A percentile compares a stretch with the other conserved stretches of the same genome.
These are phyloP conservation scores for Cryptococcus deneoformans DNA, from an alignment of 1,284 basidiomycete genomes.

Conservation along the genomic window DNA sequence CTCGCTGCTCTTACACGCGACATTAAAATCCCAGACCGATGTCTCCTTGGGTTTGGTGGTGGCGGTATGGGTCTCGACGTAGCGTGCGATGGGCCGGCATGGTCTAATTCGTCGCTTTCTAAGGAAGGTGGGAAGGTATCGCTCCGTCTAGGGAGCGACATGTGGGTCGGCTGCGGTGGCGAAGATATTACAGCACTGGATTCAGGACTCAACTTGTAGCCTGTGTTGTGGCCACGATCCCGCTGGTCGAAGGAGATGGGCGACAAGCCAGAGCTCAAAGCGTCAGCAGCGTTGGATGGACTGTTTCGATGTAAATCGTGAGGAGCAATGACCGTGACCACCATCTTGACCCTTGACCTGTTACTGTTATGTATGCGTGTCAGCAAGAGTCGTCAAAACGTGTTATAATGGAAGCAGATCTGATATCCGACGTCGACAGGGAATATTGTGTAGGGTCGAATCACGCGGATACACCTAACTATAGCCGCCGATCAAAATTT, in stretches of 20 bases:
- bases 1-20: slow-evolving; percentile 33
- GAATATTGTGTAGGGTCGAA: no score
- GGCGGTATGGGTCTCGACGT: slow-evolving; percentile 30
- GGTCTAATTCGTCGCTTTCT: not conserved
- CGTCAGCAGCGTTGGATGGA: not conserved
- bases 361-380: no score
- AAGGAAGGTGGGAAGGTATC: not conserved
- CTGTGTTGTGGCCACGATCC: not conserved
- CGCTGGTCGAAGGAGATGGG: not conserved
- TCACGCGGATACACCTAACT: no score
- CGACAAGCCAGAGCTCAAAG: not conserved
- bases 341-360: not conserved
- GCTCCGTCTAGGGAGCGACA: no score
- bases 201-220: not conserved
- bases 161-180: not conserved
- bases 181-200: not conserved
- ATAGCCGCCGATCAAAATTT: no score
- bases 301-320: not conserved
- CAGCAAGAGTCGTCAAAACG: no score
- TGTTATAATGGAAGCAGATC: no score
- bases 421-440: not conserved
- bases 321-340: not conserved
- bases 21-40: slow-evolving; percentile 38
- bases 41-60: slow-evolving; percentile 39
- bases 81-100: slow-evolving; percentile 3